Percentiles rank a stretch among this genome's conserved stretches.
These are phyloP conservation scores for Suillus luteus DNA, from an alignment of 768 basidiomycete species.

Conservation along the genomic window DNA sequence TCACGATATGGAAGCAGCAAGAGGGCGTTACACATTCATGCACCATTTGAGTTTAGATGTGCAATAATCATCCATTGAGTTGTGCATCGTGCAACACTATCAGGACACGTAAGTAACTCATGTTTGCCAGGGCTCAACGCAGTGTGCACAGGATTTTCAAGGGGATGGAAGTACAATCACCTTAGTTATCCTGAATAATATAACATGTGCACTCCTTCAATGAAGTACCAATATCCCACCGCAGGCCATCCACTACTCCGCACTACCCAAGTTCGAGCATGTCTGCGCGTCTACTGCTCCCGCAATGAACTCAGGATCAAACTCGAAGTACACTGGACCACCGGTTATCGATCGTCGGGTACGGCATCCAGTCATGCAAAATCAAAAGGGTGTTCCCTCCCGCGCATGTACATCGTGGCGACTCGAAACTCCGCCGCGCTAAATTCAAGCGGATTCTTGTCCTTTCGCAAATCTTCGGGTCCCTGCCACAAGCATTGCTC, in stretches of 20 bases:
- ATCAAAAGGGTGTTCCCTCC: slow-evolving; percentile 24
- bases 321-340: neutral
- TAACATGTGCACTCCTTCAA: neutral
- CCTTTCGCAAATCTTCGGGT: slow-evolving; percentile 27
- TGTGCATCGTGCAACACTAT: neutral
- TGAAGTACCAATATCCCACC: slow-evolving; percentile 30
- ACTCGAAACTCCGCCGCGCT: slow-evolving; percentile 24
- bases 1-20: neutral
- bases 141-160: neutral
- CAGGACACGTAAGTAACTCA: neutral
- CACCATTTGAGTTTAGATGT: slow-evolving; percentile 1
- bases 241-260: slow-evolving; percentile 29
- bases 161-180: neutral
- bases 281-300: slow-evolving; percentile 32
- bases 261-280: slow-evolving; percentile 30
- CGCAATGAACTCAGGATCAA: slow-evolving; percentile 33
- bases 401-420: slow-evolving; percentile 27
- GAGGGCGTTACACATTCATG: neutral
- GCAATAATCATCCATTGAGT: neutral
- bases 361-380: slow-evolving; percentile 27
- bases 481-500: slow-evolving; percentile 36
- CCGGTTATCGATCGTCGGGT: slow-evolving; percentile 30
- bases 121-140: neutral
- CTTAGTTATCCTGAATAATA: neutral
- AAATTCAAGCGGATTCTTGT: slow-evolving; percentile 29